A percentile compares a stretch with the other conserved stretches of the same genome.
Conservation (phyloP, 2,329 filamentous ascomycete genomes). For the Stachybotrys echinatus region DNA sequence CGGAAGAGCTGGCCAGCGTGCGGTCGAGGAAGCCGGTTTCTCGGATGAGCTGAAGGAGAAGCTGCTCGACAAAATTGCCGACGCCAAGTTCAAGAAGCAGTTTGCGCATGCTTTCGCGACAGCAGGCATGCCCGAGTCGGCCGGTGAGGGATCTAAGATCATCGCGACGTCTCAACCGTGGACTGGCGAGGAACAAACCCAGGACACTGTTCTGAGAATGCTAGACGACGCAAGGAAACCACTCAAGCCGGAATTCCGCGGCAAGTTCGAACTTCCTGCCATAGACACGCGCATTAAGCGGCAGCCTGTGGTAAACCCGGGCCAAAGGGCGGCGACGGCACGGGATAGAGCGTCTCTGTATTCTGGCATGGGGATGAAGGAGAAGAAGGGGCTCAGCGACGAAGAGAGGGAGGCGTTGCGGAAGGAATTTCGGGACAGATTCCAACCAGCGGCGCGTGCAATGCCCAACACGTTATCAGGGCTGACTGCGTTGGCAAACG, state of each 20-base stretch:
- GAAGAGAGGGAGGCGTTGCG: slow-evolving; percentile 68
- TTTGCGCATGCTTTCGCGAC: slow-evolving; percentile 43
- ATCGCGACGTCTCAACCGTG: slow-evolving; percentile 66
- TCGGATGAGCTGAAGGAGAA: slow-evolving; percentile 56
- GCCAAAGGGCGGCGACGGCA: slow-evolving; percentile 46
- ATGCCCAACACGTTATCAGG: slow-evolving; percentile 76
- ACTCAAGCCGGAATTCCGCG: slow-evolving; percentile 45
- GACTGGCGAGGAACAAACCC: slow-evolving; percentile 69
- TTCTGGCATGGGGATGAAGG: slow-evolving; percentile 39
- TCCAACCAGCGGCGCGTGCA: slow-evolving; percentile 64
- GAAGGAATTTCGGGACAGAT: slow-evolving; percentile 74
- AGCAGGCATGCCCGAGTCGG: slow-evolving; percentile 45
- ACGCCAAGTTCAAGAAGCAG: slow-evolving; percentile 48
- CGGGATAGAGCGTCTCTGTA: slow-evolving; percentile 53
- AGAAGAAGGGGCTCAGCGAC: slow-evolving; percentile 53
- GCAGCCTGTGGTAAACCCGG: slow-evolving; percentile 31
- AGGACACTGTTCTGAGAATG: slow-evolving; percentile 81
- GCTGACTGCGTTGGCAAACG: slow-evolving; percentile 77
- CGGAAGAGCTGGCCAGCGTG: slow-evolving; percentile 52
- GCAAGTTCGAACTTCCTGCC: slow-evolving; percentile 38
- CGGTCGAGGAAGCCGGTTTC: slow-evolving; percentile 59
- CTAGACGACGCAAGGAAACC: slow-evolving; percentile 73
- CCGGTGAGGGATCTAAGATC: slow-evolving; percentile 62
- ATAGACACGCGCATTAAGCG: slow-evolving; percentile 48
- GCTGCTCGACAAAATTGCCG: slow-evolving; percentile 51